Evolutionary conservation across 1,284 basidiomycete species (phyloP).

Genomic region (Ganoderma sinense): DNA sequence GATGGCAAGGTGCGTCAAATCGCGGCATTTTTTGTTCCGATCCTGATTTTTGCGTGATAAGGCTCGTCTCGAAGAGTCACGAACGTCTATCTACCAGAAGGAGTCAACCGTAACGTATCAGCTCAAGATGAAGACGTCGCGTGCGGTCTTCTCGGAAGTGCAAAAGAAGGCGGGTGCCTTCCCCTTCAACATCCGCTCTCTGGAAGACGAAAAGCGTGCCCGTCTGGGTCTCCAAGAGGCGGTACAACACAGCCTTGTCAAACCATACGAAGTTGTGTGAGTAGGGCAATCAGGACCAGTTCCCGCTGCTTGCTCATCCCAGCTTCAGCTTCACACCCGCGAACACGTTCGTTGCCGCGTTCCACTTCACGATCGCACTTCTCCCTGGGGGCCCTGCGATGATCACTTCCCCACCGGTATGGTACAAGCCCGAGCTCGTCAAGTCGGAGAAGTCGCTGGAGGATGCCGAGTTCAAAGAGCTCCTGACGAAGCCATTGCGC

Average conservation of each 20-base stretch:
- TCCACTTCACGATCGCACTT: conserved; percentile 96
- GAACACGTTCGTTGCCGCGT: conserved; percentile 86
- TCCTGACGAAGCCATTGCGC: conserved; percentile 82
- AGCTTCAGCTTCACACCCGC: conserved; percentile 76
- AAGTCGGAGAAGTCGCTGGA: conserved; percentile 91
- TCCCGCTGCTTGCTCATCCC: conserved; percentile 4
- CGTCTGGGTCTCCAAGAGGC: conserved; percentile 97
- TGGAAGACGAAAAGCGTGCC: conserved; percentile 96
- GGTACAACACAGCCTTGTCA: conserved; percentile 90
- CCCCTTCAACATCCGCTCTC: conserved; percentile 94
- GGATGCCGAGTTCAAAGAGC: conserved; percentile 84
- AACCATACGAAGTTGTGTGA: conserved; percentile 90
- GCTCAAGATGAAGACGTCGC: conserved; percentile 97
- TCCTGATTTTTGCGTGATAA: conserved; percentile 37
- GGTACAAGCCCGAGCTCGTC: conserved; percentile 93
- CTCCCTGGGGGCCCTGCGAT: conserved; percentile 86
- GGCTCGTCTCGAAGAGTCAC: conserved; percentile 88
- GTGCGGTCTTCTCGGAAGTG: conserved; percentile 94
- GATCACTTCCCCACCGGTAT: conserved; percentile 86
- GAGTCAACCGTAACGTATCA: conserved; percentile 91
- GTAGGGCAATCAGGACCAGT: conserved; percentile 40
- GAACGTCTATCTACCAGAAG: conserved; percentile 94
- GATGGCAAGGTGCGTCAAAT: conserved; percentile 78
- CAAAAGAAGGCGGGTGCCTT: conserved; percentile 98
- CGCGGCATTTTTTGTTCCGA: background rate